Conservation (phyloP, 345 rosid species). For the Turnera subulata region DNA sequence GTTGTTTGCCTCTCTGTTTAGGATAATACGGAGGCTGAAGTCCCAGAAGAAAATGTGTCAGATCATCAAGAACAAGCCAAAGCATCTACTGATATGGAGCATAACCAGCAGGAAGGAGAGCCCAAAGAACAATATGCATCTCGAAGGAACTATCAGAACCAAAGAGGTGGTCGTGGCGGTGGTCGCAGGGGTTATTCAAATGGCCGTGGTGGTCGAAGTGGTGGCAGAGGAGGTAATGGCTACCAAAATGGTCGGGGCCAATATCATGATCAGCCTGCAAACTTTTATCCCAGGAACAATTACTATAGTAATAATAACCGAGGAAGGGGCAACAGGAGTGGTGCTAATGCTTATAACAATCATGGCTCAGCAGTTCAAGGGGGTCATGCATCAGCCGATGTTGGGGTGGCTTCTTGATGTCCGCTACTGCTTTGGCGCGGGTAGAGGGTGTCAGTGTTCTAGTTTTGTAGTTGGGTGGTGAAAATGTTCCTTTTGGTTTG, state of each 20-base stretch:
- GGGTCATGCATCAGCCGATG: conserved; percentile 44
- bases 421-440: not conserved
- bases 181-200: conserved; percentile 63
- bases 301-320: conserved; percentile 60
- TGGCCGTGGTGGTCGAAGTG: conserved; percentile 68
- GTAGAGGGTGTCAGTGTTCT: not conserved
- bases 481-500: conserved; percentile 4
- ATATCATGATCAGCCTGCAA: conserved; percentile 60
- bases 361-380: conserved; percentile 44
- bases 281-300: conserved; percentile 55
- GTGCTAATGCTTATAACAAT: conserved; percentile 40
- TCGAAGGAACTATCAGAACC: conserved; percentile 62
- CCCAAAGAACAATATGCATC: conserved; percentile 48
- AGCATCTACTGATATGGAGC: conserved; percentile 34
- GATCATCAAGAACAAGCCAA: conserved; percentile 43
- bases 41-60: conserved; percentile 33
- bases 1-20: conserved; percentile 20
- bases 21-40: conserved; percentile 47
- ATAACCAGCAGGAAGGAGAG: conserved; percentile 36
- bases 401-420: conserved; percentile 44
- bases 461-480: conserved; percentile 11
- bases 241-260: conserved; percentile 66
- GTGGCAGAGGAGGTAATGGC: conserved; percentile 57
- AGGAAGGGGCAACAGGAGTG: conserved; percentile 57
- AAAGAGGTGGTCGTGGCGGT: conserved; percentile 65